A percentile compares a stretch with the other conserved stretches of the same genome.
Evolutionary conservation across 805 yeast genomes (phyloP).

Genomic region (Myxozyma neglecta): DNA sequence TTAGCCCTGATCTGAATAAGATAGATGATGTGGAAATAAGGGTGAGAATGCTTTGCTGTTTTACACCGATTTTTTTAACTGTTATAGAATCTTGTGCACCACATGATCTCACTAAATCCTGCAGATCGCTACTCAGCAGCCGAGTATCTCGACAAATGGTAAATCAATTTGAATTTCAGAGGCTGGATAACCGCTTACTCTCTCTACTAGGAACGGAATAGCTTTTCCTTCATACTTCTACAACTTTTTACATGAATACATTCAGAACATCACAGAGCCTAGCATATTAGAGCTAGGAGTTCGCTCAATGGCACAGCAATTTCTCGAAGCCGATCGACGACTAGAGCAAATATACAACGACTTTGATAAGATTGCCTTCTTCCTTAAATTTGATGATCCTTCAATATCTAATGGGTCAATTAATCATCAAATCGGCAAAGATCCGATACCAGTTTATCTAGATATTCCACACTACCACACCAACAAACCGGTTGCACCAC

Average conservation of each 20-base stretch:
- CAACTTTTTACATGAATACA: conserved; percentile 66
- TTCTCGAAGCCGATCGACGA: conserved; percentile 53
- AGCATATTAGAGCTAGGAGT: conserved; percentile 24
- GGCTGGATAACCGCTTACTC: neutral
- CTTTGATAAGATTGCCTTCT: conserved; percentile 52
- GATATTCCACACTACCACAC: conserved; percentile 32
- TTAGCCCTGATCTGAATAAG: conserved; percentile 59
- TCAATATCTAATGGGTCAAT: neutral
- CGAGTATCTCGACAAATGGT: conserved; percentile 53
- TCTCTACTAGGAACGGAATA: conserved; percentile 11
- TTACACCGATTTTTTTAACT: neutral
- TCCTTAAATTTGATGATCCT: conserved; percentile 42
- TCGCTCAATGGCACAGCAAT: conserved; percentile 33
- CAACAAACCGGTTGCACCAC: conserved; percentile 11
- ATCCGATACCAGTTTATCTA: conserved; percentile 32
- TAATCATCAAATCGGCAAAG: neutral
- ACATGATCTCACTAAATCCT: conserved; percentile 69
- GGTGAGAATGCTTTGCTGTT: conserved; percentile 31
- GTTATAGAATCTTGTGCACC: conserved; percentile 47
- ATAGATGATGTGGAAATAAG: conserved; percentile 54
- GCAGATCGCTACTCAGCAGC: conserved; percentile 55
- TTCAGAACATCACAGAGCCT: conserved; percentile 46
- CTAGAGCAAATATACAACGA: conserved; percentile 60
- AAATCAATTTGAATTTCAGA: conserved; percentile 54
- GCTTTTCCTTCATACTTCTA: conserved; percentile 33